Conservation (phyloP, 108 stramenopile species). For the Stephanodiscus minutulus region DNA sequence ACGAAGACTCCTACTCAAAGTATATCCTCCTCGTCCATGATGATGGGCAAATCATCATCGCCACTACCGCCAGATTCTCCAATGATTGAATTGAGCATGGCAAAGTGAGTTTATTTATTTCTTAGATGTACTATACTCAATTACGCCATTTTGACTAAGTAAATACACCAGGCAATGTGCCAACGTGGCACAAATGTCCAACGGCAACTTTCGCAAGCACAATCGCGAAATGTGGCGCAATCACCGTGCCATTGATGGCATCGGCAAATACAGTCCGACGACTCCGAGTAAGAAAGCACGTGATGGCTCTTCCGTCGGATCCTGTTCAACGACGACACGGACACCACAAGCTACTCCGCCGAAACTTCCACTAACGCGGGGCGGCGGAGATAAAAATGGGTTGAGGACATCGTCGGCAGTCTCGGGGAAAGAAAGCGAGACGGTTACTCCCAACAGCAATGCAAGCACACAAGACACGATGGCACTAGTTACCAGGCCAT, state of each 20-base stretch:
- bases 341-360: not conserved
- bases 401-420: not conserved
- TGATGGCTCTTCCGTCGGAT: not conserved
- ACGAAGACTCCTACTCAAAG: not conserved
- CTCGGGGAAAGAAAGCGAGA: not conserved
- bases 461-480: not conserved
- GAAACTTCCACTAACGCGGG: not conserved
- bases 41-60: not conserved
- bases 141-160: not conserved
- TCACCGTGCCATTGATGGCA: not conserved
- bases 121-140: not conserved
- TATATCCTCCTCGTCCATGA: not conserved
- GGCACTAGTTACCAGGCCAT: not conserved
- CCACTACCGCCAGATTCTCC: not conserved
- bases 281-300: not conserved
- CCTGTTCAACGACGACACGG: not conserved
- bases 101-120: not conserved
- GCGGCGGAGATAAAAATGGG: not conserved
- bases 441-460: not conserved
- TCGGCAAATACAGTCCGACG: not conserved
- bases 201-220: not conserved
- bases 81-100: conserved; percentile 4
- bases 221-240: not conserved
- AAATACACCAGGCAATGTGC: not conserved
- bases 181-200: conserved; percentile 12